A percentile compares a stretch with the other conserved stretches of the same genome.
Conservation (phyloP, 2,329 filamentous ascomycete genomes). For the Botrytis sinoallii region DNA sequence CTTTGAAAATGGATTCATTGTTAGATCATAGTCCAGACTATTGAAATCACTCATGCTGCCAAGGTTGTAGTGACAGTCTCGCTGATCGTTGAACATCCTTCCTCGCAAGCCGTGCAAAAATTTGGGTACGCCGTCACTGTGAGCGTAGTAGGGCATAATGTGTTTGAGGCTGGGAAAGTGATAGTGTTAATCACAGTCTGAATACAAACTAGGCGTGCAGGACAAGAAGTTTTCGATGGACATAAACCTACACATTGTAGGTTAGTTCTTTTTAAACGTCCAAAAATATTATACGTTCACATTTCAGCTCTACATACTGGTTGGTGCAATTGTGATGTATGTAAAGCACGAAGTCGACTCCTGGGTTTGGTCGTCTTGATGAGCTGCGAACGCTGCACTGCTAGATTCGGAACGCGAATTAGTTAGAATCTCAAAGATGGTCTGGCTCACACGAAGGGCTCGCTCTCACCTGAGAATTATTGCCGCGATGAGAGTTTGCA, state of each 20-base stretch:
- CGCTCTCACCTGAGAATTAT: not conserved
- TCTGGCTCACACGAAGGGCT: not conserved
- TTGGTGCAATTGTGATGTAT: slow-evolving; percentile 7
- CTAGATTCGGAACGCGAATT: slow-evolving; percentile 4
- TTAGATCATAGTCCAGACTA: not conserved
- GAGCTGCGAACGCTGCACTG: slow-evolving; percentile 17
- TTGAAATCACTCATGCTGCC: not conserved
- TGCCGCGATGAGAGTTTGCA: not conserved
- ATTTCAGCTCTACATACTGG: not conserved
- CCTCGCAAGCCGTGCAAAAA: slow-evolving; percentile 24
- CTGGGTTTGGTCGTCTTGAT: slow-evolving; percentile 18
- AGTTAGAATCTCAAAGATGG: not conserved
- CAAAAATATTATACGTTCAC: not conserved
- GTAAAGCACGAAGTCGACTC: slow-evolving; percentile 21
- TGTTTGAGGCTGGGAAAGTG: not conserved
- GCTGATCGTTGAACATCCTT: slow-evolving; percentile 21
- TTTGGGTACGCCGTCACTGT: not conserved
- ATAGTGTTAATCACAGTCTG: not conserved
- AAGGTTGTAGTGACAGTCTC: slow-evolving; percentile 22
- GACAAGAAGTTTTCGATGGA: slow-evolving; percentile 19
- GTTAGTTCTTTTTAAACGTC: not conserved
- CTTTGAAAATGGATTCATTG: not conserved
- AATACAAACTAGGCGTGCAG: not conserved
- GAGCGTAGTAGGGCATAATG: not conserved
- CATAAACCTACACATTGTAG: slow-evolving; percentile 21